Percentiles rank a stretch among this genome's conserved stretches.
Conservation (phyloP, 2,329 filamentous ascomycete species). For the Diaporthe helianthi region DNA sequence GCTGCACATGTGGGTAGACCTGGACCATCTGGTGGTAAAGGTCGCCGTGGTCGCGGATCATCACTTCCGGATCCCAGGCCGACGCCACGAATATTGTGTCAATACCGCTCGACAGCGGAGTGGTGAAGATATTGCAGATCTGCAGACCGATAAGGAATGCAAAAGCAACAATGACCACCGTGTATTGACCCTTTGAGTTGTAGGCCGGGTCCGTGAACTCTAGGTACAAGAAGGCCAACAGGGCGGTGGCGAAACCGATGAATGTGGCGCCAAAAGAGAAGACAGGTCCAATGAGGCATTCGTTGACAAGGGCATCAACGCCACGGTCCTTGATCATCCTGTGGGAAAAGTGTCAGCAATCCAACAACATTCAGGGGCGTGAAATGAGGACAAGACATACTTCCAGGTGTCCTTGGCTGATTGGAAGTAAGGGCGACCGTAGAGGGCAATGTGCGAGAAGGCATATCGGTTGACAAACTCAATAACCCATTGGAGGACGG, state of each 20-base stretch:
- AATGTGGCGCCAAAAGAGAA: slow-evolving; percentile 81
- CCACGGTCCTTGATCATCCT: slow-evolving; percentile 89
- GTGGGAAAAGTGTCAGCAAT: slow-evolving; percentile 10
- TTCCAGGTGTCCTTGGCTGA: slow-evolving; percentile 90
- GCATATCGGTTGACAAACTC: slow-evolving; percentile 92
- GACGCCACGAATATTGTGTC: slow-evolving; percentile 89
- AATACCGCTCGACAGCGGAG: slow-evolving; percentile 85
- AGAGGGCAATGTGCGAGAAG: slow-evolving; percentile 90
- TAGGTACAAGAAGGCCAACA: slow-evolving; percentile 88
- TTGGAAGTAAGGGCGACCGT: slow-evolving; percentile 85
- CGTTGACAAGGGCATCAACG: slow-evolving; percentile 87
- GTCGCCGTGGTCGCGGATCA: slow-evolving; percentile 82
- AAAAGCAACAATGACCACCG: slow-evolving; percentile 81
- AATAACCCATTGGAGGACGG: slow-evolving; percentile 82
- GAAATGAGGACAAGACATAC: slow-evolving; percentile 44
- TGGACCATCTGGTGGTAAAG: slow-evolving; percentile 80
- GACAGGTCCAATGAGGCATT: slow-evolving; percentile 80
- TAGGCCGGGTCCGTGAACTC: slow-evolving; percentile 81
- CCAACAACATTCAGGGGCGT: not conserved
- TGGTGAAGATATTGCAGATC: slow-evolving; percentile 88
- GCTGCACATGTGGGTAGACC: slow-evolving; percentile 84
- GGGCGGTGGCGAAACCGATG: slow-evolving; percentile 80
- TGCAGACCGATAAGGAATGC: slow-evolving; percentile 90
- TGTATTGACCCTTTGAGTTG: slow-evolving; percentile 73
- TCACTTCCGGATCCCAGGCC: slow-evolving; percentile 73